Percentiles rank a stretch among this genome's conserved stretches.
Conservation (phyloP, 73 alveolate genomes). For the Paramecium octaurelia region DNA sequence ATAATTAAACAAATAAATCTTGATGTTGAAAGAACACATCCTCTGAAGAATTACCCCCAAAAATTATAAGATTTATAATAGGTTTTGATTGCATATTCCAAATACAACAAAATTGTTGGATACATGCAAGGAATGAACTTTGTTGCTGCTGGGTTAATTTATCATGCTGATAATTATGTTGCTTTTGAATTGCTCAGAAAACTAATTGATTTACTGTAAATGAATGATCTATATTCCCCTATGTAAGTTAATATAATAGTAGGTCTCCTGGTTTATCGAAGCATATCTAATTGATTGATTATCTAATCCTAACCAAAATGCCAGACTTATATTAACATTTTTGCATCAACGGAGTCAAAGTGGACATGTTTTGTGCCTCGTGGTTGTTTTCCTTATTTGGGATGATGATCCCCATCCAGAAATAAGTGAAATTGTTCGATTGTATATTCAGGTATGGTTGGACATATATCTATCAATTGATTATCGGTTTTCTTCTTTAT, state of each 20-base stretch:
- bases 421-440: constrained; percentile 54
- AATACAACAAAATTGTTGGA: constrained; percentile 51
- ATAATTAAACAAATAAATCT: not conserved
- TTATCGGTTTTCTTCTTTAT: constrained; percentile 34
- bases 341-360: constrained; percentile 51
- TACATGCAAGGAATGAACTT: constrained; percentile 69
- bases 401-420: constrained; percentile 70
- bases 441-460: constrained; percentile 63
- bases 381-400: constrained; percentile 78
- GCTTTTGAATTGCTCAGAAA: constrained; percentile 51
- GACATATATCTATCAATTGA: constrained; percentile 61
- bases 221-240: constrained; percentile 53
- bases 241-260: constrained; percentile 10
- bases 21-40: constrained; percentile 60
- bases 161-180: constrained; percentile 51
- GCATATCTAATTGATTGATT: constrained; percentile 57
- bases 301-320: constrained; percentile 30
- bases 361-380: constrained; percentile 73
- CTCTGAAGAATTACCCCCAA: constrained; percentile 23
- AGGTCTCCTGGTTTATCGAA: constrained; percentile 64
- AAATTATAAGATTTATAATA: not conserved
- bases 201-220: not conserved
- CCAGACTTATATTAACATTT: constrained; percentile 58
- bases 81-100: constrained; percentile 37
- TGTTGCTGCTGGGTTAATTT: constrained; percentile 49